Evolutionary conservation across 2,329 filamentous ascomycete genomes (phyloP).

Genomic region (Lanzia echinophila): DNA sequence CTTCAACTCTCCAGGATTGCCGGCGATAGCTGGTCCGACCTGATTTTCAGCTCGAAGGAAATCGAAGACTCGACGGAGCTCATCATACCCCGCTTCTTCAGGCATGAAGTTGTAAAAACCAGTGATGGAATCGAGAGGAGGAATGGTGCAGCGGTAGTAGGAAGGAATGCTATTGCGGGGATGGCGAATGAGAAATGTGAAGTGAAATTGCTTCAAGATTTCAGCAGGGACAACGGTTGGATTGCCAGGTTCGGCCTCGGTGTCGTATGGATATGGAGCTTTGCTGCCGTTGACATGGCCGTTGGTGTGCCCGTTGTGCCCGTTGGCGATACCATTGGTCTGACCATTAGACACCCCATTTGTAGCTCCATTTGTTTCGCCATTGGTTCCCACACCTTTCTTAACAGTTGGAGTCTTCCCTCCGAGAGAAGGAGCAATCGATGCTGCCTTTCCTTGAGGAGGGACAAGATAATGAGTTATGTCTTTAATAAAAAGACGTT

Average conservation of each 20-base stretch:
- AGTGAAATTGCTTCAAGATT: slow-evolving; percentile 76
- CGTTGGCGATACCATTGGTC: slow-evolving; percentile 30
- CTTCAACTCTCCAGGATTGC: slow-evolving; percentile 25
- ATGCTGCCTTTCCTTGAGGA: slow-evolving; percentile 59
- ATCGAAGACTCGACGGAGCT: slow-evolving; percentile 82
- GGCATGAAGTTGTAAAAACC: slow-evolving; percentile 85
- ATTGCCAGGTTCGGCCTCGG: slow-evolving; percentile 59
- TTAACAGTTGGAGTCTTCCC: slow-evolving; percentile 23
- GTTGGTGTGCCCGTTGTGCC: slow-evolving; percentile 21
- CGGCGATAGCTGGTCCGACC: slow-evolving; percentile 61
- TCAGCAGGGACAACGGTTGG: slow-evolving; percentile 76
- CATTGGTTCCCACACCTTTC: slow-evolving; percentile 29
- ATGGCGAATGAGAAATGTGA: slow-evolving; percentile 93
- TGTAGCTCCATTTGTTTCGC: slow-evolving; percentile 24
- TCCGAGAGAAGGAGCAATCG: slow-evolving; percentile 69
- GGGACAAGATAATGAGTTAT: slow-evolving; percentile 90
- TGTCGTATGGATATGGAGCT: slow-evolving; percentile 49
- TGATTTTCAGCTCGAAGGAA: slow-evolving; percentile 65
- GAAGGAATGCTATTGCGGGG: slow-evolving; percentile 87
- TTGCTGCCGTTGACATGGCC: slow-evolving; percentile 10
- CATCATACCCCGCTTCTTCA: slow-evolving; percentile 81
- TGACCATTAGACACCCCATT: not conserved
- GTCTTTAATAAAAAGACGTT: slow-evolving; percentile 96
- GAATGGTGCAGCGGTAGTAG: slow-evolving; percentile 89
- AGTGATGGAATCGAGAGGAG: slow-evolving; percentile 74